Base-by-base conservation (phyloP, 306 rosid species). In the Begonia fuchsioides region DNA sequence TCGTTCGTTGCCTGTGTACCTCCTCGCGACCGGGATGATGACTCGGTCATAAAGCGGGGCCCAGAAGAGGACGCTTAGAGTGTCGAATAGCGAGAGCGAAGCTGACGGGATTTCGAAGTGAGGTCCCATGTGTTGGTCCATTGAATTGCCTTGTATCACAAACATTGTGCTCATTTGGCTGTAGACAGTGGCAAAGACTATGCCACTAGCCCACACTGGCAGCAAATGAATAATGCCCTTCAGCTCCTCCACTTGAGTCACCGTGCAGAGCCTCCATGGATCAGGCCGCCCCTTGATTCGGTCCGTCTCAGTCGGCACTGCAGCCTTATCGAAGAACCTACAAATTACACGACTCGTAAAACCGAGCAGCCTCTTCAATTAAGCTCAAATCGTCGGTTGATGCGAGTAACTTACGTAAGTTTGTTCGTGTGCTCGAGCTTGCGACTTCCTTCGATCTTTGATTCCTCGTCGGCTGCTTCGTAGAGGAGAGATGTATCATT, bases 81-180 rank as follows among this genome's bases (percentile, higher is more conserved):
- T 82, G 63, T 87, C 94, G 0, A 87, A 82, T 10, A 87, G 60
- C 13, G 92, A 75, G 38, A 87, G 85, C 10, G 94, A 87, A 19
- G 94, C 96, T 5, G 94, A 74, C 49, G 96, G 94, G 43, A 87
- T 79, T 40, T 77, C 39, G 67, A 87, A 82, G 51, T 52, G 39
- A 15, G 79, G 82, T 9, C 94, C 92, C 39, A 87, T 82, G 58
- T 43, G 78, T 15, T 67, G 96, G 70, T 87, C 77, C 87, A 82
- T 40, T 64, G 82, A 77, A 76, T 87, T 79, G 51, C 94, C 96
- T 62, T 82, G 94, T 55, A 87, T 49, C 32, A 87, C 85, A 51
- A 87, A 87, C 96, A 87, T 77, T 48, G 94, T 87, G 80, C 50
- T 66, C 94, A 80, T 80, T 68, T 87, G 96, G 32, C 87, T 56